Evolutionary conservation across 768 basidiomycete species (phyloP).

Genomic region (Tricholoma hemisulphureum): DNA sequence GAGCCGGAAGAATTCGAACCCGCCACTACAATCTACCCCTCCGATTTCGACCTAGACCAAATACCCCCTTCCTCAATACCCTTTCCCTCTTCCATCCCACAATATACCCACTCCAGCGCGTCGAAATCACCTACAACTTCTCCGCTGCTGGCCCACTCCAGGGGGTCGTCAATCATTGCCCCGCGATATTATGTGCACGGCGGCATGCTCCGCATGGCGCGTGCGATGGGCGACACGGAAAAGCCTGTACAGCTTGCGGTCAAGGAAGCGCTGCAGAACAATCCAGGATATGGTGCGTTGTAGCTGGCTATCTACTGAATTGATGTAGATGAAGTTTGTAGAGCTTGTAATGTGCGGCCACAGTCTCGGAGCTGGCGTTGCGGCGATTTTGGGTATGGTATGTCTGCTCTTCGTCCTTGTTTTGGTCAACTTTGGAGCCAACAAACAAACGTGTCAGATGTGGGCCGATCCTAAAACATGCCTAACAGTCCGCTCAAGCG

Average conservation of each 20-base stretch:
- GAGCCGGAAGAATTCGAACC: conserved; percentile 68
- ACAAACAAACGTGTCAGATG: conserved; percentile 47
- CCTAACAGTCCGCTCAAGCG: conserved; percentile 63
- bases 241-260: conserved; percentile 79
- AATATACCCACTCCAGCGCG: conserved; percentile 17
- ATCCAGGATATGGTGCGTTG: conserved; percentile 68
- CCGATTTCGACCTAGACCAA: conserved; percentile 26
- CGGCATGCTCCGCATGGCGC: conserved; percentile 79
- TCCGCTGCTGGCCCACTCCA: conserved; percentile 8
- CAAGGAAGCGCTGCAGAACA: conserved; percentile 61
- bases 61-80: conserved; percentile 35
- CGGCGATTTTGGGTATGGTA: conserved; percentile 70
- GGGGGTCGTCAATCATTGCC: conserved; percentile 12
- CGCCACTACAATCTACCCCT: conserved; percentile 33
- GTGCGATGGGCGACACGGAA: conserved; percentile 72
- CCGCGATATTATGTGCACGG: conserved; percentile 66
- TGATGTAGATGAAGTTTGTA: conserved; percentile 20
- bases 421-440: not conserved
- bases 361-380: conserved; percentile 82
- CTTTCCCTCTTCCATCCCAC: conserved; percentile 33
- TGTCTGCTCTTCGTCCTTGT: conserved; percentile 20
- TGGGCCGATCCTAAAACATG: conserved; percentile 85
- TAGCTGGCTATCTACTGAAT: not conserved
- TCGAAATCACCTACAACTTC: conserved; percentile 17
- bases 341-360: conserved; percentile 80